These are phyloP conservation scores for Toxoplasma gondii DNA, from an alignment of 169 alveolate species.

Conservation along the genomic window DNA sequence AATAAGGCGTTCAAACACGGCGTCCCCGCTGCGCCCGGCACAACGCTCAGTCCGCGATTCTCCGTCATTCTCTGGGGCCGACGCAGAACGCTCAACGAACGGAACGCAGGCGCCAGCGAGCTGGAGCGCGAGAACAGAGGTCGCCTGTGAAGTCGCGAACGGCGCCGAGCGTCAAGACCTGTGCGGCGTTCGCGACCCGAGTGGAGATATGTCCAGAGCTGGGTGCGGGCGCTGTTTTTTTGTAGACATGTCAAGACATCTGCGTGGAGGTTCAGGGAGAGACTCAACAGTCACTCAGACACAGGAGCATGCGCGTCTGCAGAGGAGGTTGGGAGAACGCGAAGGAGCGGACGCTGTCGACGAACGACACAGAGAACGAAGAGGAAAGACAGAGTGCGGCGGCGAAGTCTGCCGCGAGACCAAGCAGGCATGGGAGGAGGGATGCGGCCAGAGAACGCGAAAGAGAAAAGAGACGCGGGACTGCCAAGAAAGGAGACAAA, in stretches of 20 bases:
- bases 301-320: not conserved
- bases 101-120: constrained; percentile 59
- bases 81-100: constrained; percentile 36
- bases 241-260: no score
- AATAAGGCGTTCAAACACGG: constrained; percentile 66
- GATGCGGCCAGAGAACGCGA: not conserved
- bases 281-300: not conserved
- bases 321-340: not conserved
- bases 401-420: not conserved
- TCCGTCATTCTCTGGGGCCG: constrained; percentile 67
- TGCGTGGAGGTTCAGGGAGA: no score
- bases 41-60: constrained; percentile 48
- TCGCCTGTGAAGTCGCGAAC: no score
- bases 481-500: not conserved
- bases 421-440: not conserved
- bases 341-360: not conserved
- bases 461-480: not conserved
- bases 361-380: not conserved
- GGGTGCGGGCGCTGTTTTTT: no score
- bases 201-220: no score
- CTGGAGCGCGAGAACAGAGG: not conserved
- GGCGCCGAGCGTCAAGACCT: no score
- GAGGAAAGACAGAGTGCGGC: not conserved
- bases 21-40: constrained; percentile 48
- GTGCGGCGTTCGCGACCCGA: no score